These are phyloP conservation scores for Lyophyllum decastes DNA, from an alignment of 768 basidiomycete genomes.

Conservation along the genomic window DNA sequence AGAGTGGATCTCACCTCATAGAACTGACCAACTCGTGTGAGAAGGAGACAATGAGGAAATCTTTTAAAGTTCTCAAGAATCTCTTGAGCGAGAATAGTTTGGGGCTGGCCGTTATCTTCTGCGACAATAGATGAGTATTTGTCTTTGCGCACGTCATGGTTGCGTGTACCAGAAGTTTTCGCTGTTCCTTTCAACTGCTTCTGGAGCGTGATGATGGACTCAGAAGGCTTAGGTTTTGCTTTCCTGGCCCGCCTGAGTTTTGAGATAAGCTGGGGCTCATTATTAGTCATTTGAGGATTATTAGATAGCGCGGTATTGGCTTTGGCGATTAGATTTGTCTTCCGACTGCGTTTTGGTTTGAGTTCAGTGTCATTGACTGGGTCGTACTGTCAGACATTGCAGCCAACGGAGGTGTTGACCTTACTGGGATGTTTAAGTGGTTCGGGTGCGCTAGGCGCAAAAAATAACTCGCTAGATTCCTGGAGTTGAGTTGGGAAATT, in stretches of 20 bases:
- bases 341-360: constrained; percentile 10
- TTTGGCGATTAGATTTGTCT: neutral
- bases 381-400: neutral
- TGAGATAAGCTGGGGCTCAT: neutral
- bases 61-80: constrained; percentile 69
- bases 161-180: constrained; percentile 2
- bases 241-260: constrained; percentile 8
- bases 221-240: neutral
- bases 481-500: neutral
- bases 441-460: neutral
- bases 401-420: neutral
- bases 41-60: constrained; percentile 87
- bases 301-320: neutral
- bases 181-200: neutral
- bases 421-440: neutral
- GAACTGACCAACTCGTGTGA: constrained; percentile 93
- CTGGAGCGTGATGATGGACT: neutral
- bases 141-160: neutral
- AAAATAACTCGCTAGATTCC: neutral
- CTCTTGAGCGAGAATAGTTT: constrained; percentile 61
- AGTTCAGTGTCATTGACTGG: neutral
- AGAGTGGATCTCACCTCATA: constrained; percentile 71
- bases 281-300: neutral
- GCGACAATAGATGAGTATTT: neutral
- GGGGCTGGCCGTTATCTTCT: constrained; percentile 24